phyloP scores from a whole-genome alignment of 2,329 filamentous ascomycete genomes.

The Ophiocordyceps camponoti-leonardi region DNA sequence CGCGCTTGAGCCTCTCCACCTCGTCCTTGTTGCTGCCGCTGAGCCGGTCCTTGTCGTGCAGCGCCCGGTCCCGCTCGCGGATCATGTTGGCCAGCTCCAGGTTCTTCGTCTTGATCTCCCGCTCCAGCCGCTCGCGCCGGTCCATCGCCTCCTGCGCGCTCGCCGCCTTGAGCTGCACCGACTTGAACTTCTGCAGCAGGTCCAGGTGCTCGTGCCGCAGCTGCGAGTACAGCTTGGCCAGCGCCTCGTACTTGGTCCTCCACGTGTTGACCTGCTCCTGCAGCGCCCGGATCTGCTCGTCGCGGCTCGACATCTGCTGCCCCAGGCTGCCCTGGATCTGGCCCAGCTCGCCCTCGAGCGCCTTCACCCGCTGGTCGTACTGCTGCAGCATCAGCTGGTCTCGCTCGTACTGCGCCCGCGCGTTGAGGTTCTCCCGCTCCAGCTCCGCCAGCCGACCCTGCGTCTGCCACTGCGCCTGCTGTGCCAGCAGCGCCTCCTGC shows the following conservation, averaged over 20 bases:
- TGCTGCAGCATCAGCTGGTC: conserved; percentile 95
- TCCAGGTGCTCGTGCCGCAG: conserved; percentile 89
- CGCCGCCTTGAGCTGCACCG: conserved; percentile 86
- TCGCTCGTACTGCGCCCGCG: conserved; percentile 87
- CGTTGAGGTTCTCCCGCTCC: conserved; percentile 87
- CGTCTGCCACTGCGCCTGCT: conserved; percentile 86
- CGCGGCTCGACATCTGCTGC: conserved; percentile 74
- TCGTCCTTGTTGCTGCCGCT: conserved; percentile 81
- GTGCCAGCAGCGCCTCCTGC: conserved; percentile 73
- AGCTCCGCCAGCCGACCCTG: conserved; percentile 91
- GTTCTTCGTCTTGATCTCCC: conserved; percentile 98
- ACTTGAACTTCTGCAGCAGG: conserved; percentile 88
- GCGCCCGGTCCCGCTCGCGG: conserved; percentile 77
- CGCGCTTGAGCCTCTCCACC: conserved; percentile 82
- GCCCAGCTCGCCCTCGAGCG: conserved; percentile 69
- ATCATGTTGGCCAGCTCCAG: conserved; percentile 99
- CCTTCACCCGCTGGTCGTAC: conserved; percentile 89
- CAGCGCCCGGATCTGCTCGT: conserved; percentile 81
- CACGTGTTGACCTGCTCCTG: conserved; percentile 98
- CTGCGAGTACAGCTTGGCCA: conserved; percentile 95
- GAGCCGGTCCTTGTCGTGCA: conserved; percentile 85
- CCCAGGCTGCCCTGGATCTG: conserved; percentile 71
- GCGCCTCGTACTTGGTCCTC: conserved; percentile 89
- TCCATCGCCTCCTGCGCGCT: conserved; percentile 96
- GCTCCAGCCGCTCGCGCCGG: conserved; percentile 81